These are phyloP conservation scores for Verticillium albo-atrum DNA, from an alignment of 2,329 filamentous ascomycete species.

Conservation along the genomic window DNA sequence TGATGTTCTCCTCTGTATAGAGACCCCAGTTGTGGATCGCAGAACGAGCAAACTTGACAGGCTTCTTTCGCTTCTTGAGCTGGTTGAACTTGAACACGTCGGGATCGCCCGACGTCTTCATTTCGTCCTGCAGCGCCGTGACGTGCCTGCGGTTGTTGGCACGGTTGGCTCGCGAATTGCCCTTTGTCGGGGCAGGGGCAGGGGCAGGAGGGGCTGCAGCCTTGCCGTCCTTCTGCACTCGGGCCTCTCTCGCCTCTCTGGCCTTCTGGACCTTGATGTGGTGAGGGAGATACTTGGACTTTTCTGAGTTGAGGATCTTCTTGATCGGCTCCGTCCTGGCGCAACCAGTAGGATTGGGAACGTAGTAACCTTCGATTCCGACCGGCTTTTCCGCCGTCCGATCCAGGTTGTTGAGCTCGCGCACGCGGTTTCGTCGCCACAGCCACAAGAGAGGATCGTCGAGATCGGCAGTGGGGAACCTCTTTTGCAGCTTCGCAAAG, in stretches of 20 bases:
- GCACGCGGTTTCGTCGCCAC: constrained; percentile 52
- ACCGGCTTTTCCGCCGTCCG: constrained; percentile 28
- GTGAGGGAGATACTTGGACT: constrained; percentile 96
- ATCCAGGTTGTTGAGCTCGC: constrained; percentile 45
- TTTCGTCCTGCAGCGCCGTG: constrained; percentile 92
- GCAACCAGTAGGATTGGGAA: constrained; percentile 78
- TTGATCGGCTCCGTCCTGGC: constrained; percentile 91
- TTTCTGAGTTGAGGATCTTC: constrained; percentile 94
- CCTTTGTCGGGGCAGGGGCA: constrained; percentile 77
- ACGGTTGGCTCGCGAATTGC: constrained; percentile 87
- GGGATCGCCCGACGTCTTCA: constrained; percentile 80
- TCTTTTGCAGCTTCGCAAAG: constrained; percentile 42
- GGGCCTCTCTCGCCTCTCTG: constrained; percentile 84
- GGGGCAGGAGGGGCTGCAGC: constrained; percentile 62
- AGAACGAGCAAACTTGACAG: constrained; percentile 93
- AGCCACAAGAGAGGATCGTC: constrained; percentile 51
- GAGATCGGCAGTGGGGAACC: constrained; percentile 37
- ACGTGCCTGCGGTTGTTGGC: constrained; percentile 93
- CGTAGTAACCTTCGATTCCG: constrained; percentile 65
- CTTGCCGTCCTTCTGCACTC: constrained; percentile 60
- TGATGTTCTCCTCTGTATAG: constrained; percentile 96
- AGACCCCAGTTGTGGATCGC: constrained; percentile 99
- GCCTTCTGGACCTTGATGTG: constrained; percentile 93
- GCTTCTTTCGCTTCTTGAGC: constrained; percentile 98
- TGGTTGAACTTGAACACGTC: constrained; percentile 97